Base-by-base conservation (phyloP, 2,329 filamentous ascomycete species). In the Polytolypa hystricis region DNA sequence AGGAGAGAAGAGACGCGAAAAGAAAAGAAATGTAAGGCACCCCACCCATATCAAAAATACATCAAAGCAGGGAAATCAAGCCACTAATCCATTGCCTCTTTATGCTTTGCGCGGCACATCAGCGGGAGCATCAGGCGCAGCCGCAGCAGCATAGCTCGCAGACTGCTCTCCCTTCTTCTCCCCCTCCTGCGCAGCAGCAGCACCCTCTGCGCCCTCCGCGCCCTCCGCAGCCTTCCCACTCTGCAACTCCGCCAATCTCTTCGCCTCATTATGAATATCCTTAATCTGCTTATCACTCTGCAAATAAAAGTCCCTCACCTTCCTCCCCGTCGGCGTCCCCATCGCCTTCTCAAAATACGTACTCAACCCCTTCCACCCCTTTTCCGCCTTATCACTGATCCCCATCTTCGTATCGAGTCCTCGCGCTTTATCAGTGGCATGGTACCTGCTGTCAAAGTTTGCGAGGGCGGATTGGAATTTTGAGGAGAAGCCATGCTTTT, bases 331-430 rank as follows among this genome's bases (percentile, higher is more conserved):
- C 7, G 86, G 85, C 0, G 86, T 93, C 57, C 73, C 80, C 39
- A 79, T 69, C 2, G 89, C 89, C 73, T 93, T 93, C 66, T 96
- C 89, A 56, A 95, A 96, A 74, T 96, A 98, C 9, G 81, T 85
- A 60, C 70, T 70, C 42, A 96, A 58, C 21, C 84, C 82, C 28
- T 70, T 69, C 69, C 71, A 79, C 42, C 71, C 74, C 41, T 64
- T 72, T 54, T 69, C 74, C 44, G 84, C 85, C 54, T 81, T 82
- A 49, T 79, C 71, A 37, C 75, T 74, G 54, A 96, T 77, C 50
- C 82, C 81, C 64, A 94, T 93, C 60, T 75, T 84, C 60, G 81
- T 72, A 57, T 98, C 89, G 36, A 89, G 73, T 2, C 80, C 79
- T 65, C 79, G 81, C 44, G 87, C 87, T 51, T 81, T 84, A 60